Evolutionary conservation across 768 basidiomycete genomes (phyloP).

Genomic region (Hygrocybe punicea): DNA sequence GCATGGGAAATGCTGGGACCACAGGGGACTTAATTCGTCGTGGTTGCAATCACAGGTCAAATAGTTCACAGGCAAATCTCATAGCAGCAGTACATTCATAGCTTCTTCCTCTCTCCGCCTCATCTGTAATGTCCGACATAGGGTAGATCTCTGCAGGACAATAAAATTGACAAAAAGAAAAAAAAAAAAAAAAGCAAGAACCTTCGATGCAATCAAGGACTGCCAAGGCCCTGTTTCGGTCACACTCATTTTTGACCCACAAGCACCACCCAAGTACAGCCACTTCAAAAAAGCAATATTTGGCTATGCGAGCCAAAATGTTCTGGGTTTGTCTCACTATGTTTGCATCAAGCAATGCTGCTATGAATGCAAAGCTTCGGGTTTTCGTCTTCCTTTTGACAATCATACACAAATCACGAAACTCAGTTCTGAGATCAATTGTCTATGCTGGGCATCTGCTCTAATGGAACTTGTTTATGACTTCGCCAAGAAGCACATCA

Average conservation of each 20-base stretch:
- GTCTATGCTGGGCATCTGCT: slow-evolving; percentile 20
- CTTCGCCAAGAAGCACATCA: slow-evolving; percentile 5
- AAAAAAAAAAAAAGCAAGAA: too few species aligned
- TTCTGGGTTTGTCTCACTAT: neutral
- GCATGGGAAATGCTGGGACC: too few species aligned
- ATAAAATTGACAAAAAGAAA: too few species aligned
- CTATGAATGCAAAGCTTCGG: slow-evolving; percentile 4
- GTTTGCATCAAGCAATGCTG: slow-evolving; percentile 16
- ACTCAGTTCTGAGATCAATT: slow-evolving; percentile 18
- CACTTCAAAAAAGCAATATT: slow-evolving; percentile 4
- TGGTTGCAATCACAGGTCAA: too few species aligned
- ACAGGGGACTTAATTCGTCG: too few species aligned
- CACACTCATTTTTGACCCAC: neutral
- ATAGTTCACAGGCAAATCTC: too few species aligned
- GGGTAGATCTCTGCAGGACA: too few species aligned
- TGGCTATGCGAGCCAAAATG: neutral
- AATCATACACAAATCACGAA: slow-evolving; percentile 14
- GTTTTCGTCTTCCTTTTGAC: slow-evolving; percentile 10
- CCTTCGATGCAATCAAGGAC: neutral
- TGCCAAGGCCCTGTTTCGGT: neutral
- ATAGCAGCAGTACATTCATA: too few species aligned
- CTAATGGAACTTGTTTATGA: slow-evolving; percentile 18
- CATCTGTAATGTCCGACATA: too few species aligned
- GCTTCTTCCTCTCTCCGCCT: too few species aligned
- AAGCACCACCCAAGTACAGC: neutral